These are phyloP conservation scores for Colletotrichum truncatum DNA, from an alignment of 2,329 filamentous ascomycete genomes.

Conservation along the genomic window DNA sequence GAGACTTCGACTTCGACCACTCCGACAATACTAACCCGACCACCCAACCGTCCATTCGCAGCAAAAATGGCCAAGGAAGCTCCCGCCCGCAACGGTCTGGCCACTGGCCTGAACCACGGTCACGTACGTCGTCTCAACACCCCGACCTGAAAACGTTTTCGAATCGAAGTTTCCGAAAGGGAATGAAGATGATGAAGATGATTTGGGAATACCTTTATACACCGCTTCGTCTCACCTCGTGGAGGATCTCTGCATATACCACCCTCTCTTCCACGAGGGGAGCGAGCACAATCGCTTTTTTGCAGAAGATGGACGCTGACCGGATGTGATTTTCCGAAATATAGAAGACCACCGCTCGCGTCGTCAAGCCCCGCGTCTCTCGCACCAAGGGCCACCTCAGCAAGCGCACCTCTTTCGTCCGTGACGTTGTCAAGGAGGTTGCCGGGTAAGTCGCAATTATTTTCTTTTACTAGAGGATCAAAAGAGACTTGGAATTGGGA, in stretches of 20 bases:
- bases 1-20: constrained; percentile 35
- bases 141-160: constrained; percentile 15
- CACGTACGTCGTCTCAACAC: constrained; percentile 63
- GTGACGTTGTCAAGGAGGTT: constrained; percentile 98
- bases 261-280: constrained; percentile 40
- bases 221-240: constrained; percentile 71
- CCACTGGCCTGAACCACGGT: constrained; percentile 71
- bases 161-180: not conserved
- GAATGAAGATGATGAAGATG: not conserved
- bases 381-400: constrained; percentile 94
- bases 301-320: constrained; percentile 73
- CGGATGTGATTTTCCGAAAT: constrained; percentile 47
- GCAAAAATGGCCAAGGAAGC: constrained; percentile 68
- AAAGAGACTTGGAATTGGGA: too few relatives aligned
- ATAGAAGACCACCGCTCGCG: constrained; percentile 85
- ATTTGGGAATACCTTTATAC: not conserved
- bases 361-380: constrained; percentile 80
- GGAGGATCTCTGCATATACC: constrained; percentile 72
- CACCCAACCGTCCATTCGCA: constrained; percentile 39
- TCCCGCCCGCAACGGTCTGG: constrained; percentile 65
- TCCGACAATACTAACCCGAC: constrained; percentile 36
- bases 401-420: constrained; percentile 96
- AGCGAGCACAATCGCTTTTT: constrained; percentile 28
- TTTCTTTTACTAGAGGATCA: not conserved
- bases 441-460: constrained; percentile 75